These are phyloP conservation scores for Phytomonas sp. DNA, from an alignment of 208 protist species.

Conservation along the genomic window DNA sequence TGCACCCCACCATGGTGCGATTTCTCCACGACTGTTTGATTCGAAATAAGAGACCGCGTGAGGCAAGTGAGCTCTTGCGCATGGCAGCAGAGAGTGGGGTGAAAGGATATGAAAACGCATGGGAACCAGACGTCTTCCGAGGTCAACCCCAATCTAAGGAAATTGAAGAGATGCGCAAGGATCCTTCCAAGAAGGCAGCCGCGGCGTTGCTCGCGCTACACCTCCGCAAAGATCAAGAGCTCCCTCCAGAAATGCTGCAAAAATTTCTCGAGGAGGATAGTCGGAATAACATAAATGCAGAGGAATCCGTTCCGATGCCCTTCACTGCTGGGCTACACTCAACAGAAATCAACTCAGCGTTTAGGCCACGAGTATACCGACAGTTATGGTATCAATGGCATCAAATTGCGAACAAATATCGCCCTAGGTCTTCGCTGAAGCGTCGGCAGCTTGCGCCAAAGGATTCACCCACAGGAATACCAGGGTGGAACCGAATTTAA, in stretches of 20 bases:
- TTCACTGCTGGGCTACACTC: slow-evolving; percentile 72
- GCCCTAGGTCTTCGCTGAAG: slow-evolving; percentile 71
- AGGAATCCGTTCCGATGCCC: slow-evolving; percentile 37
- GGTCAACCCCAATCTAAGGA: slow-evolving; percentile 38
- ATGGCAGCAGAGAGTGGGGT: slow-evolving; percentile 64
- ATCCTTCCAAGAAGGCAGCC: slow-evolving; percentile 3
- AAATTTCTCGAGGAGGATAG: slow-evolving; percentile 45
- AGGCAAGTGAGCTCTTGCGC: slow-evolving; percentile 71
- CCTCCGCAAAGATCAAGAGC: slow-evolving; percentile 65
- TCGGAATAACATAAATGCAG: slow-evolving; percentile 30
- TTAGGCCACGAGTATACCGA: slow-evolving; percentile 81
- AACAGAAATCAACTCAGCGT: slow-evolving; percentile 74
- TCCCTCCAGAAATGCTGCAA: slow-evolving; percentile 32
- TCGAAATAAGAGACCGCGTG: slow-evolving; percentile 66
- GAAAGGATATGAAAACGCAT: slow-evolving; percentile 71
- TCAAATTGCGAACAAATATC: slow-evolving; percentile 82
- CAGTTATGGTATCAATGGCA: slow-evolving; percentile 90
- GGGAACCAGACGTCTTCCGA: slow-evolving; percentile 77
- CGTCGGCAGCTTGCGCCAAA: slow-evolving; percentile 73
- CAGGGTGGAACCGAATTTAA: slow-evolving; percentile 80
- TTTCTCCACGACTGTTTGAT: slow-evolving; percentile 86
- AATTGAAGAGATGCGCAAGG: slow-evolving; percentile 21
- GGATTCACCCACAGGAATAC: slow-evolving; percentile 84
- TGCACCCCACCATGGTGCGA: slow-evolving; percentile 81
- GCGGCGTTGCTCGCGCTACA: slow-evolving; percentile 45